Evolutionary conservation across 306 rosid species (phyloP), one percentile per base, ranked within the genome.

Genomic region (Sesbania bispinosa): DNA sequence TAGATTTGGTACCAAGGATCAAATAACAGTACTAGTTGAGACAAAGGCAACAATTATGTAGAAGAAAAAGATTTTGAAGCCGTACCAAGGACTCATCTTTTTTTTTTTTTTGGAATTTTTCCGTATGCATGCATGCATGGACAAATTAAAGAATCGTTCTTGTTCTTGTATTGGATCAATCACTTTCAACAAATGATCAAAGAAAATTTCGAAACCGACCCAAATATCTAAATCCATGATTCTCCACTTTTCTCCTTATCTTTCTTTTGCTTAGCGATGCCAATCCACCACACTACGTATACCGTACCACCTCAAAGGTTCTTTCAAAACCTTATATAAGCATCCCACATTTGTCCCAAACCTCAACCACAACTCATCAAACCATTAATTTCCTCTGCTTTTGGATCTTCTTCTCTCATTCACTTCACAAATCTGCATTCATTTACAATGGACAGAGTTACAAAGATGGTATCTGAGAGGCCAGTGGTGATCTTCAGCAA

Each of bases 401-500:
- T n/a, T n/a, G n/a, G n/a, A n/a, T n/a, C n/a, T n/a, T n/a, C n/a
- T n/a, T n/a, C n/a, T n/a, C n/a, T n/a, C n/a, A n/a, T n/a, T n/a
- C n/a, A n/a, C n/a, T 32, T 55, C 51, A 14, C 14, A 61, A n/a
- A 26, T 43, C 62, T 36, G 43, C 62, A 36, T 32, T 24, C 13
- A 59, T 53, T 67, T 42, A 54, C 0, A 67, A 92, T 90, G 99
- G 99, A 95, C 2, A 80, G 82, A 10, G 93, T 95, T 41, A 91
- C 81, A 71, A 84, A 67, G 69, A 70, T 95, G 96, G 92, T 71
- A 7, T 77, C 97, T 4, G 97, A 95, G 85, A 95, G 85, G 70
- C 86, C 99, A 0, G 99, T 91, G 62, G 99, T 91, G 79, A 90
- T 95, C 75, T 95, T 95, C 85, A 95, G 99, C 92, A 92, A 86